Base-by-base conservation (phyloP, 495 filamentous ascomycete species). In the Neurospora sp. region DNA sequence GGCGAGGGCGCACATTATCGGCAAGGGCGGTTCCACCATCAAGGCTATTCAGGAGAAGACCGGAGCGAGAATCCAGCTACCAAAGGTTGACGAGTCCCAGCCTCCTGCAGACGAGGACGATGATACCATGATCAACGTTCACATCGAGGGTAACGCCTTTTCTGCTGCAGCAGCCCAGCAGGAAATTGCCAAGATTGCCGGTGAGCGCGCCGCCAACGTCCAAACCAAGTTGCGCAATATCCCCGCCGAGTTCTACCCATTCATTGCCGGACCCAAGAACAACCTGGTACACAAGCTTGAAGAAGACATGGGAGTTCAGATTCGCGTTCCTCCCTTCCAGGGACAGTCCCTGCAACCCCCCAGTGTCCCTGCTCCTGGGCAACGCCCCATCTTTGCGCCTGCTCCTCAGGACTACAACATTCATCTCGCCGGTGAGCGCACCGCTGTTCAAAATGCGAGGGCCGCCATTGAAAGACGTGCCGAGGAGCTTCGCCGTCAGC, bases 181-280 rank as follows among this genome's bases (percentile, higher is more conserved):
- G n/a, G 89, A 91, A 71, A 94, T 99, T 73, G 87, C 91, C 76
- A 87, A 87, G 70, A 97, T 98, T 78, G 92, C 92, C 31, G 91
- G 91, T 76, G 94, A 97, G 81, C 91, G 92, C 37, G 90, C 91
- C 20, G 91, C 93, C 20, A 93, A 89, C 76, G 90, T 95, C 78
- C 95, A 86, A 81, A 81, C 93, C 40, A 89, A 89, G 42, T 80
- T 99, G 73, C 91, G 89, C 80, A 87, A 91, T 18, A 91, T 98
- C 73, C 95, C 94, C 3, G 90, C 94, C 22, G 93, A 97, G 79
- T 96, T 93, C 80, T 99, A 94, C 82, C 96, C 95, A 16, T 98
- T 98, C 84, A 92, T 99, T 79, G 91, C 92, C 35, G 94, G 94
- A 35, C 88, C 92, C 16, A 88, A 94, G 78, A 92, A 93, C 77